These are phyloP conservation scores for Diaporthe aspalathi DNA, from an alignment of 2,329 filamentous ascomycete genomes.

Conservation along the genomic window DNA sequence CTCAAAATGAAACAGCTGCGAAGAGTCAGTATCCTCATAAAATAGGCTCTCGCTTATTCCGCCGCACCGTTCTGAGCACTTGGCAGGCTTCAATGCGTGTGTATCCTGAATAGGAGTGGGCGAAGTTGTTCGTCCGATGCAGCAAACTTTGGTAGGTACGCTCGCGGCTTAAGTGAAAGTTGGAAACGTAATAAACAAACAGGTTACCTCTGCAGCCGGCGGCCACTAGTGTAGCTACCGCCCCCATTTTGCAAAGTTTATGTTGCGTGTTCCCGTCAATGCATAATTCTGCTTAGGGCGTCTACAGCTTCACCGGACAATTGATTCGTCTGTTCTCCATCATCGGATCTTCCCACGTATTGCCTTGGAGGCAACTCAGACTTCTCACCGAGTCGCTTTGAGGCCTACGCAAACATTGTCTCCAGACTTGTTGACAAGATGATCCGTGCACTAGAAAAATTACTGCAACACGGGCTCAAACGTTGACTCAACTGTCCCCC, in stretches of 20 bases:
- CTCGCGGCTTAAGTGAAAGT: background rate
- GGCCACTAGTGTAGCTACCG: background rate
- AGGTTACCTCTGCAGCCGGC: slow-evolving; percentile 5
- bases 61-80: background rate
- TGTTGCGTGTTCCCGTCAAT: background rate
- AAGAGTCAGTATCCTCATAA: slow-evolving; percentile 22
- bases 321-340: background rate
- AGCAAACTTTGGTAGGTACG: background rate
- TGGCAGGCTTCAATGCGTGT: background rate
- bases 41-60: slow-evolving; percentile 29
- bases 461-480: background rate
- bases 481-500: background rate
- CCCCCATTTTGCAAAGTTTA: background rate
- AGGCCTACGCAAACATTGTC: background rate
- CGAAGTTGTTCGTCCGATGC: background rate
- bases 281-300: background rate
- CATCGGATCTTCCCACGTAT: background rate
- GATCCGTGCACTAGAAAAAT: background rate
- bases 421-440: background rate
- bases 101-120: background rate
- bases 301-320: no score
- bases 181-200: background rate
- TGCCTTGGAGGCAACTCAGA: background rate
- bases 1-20: slow-evolving; percentile 16
- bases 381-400: background rate